Conservation (phyloP, 805 yeast genomes). For the Naumovozyma castellii region DNA sequence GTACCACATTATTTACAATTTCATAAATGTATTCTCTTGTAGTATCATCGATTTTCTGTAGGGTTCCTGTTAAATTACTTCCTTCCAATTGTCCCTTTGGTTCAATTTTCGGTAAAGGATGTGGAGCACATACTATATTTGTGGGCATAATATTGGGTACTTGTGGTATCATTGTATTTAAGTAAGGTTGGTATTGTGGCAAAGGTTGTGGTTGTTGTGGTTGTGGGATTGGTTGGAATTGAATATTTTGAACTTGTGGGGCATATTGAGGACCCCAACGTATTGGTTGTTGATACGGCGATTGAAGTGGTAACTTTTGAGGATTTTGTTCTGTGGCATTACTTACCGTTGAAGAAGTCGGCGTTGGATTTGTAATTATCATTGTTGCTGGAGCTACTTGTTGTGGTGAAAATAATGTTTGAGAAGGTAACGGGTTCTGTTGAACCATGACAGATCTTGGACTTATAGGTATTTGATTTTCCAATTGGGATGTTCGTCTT, state of each 20-base stretch:
- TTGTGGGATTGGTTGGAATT: not conserved
- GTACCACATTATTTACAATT: constrained; percentile 16
- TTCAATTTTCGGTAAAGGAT: not conserved
- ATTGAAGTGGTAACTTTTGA: not conserved
- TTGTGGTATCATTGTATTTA: not conserved
- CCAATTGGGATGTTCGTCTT: too few species aligned
- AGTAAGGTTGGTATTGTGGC: not conserved
- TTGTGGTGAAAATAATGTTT: not conserved
- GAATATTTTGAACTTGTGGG: not conserved
- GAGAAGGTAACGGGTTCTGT: not conserved
- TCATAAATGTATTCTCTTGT: constrained; percentile 5
- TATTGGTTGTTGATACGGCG: not conserved
- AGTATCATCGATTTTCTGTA: not conserved
- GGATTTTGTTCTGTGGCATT: too few species aligned
- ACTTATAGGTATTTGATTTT: not conserved
- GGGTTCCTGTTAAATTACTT: not conserved
- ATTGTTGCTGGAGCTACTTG: not conserved
- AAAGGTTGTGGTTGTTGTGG: not conserved
- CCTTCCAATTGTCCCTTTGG: too few species aligned
- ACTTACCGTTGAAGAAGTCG: too few species aligned
- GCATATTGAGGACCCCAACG: not conserved
- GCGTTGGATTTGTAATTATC: not conserved
- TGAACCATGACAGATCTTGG: not conserved
- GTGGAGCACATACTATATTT: not conserved
- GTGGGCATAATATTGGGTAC: not conserved